Conservation (phyloP, 2,329 filamentous ascomycete genomes). For the Cladophialophora yegresii region DNA sequence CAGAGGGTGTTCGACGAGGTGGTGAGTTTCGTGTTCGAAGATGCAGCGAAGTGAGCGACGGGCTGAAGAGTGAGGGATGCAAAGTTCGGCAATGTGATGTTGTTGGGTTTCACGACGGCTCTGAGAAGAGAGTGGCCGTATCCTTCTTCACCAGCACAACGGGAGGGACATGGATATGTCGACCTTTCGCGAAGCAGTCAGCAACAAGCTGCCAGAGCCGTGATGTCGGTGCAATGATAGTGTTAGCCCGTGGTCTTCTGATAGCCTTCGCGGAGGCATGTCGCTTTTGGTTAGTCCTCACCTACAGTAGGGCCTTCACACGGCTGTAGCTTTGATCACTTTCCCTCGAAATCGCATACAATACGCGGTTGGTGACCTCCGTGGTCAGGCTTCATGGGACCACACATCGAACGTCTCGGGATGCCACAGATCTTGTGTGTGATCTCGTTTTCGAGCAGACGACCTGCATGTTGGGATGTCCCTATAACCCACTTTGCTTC, state of each 20-base stretch:
- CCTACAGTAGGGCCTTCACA: too few species aligned
- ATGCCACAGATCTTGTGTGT: too few species aligned
- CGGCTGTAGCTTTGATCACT: not conserved
- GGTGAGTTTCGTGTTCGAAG: slow-evolving; percentile 15
- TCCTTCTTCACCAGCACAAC: not conserved
- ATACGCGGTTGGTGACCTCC: not conserved
- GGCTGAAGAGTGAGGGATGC: not conserved
- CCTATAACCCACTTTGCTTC: too few species aligned
- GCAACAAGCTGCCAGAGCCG: not conserved
- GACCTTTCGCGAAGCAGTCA: not conserved
- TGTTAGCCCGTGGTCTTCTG: not conserved
- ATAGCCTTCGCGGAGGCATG: not conserved
- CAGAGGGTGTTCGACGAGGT: slow-evolving; percentile 19
- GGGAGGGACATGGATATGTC: not conserved
- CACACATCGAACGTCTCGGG: too few species aligned
- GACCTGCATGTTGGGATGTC: too few species aligned
- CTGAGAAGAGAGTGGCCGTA: not conserved
- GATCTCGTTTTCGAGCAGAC: too few species aligned
- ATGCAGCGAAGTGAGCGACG: not conserved
- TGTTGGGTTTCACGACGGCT: not conserved
- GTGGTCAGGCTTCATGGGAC: too few species aligned
- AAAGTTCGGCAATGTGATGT: not conserved
- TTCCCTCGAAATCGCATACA: not conserved
- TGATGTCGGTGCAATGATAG: not conserved
- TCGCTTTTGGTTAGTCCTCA: not conserved